A percentile compares a stretch with the other conserved stretches of the same genome.
Conservation (phyloP, 495 filamentous ascomycete genomes). For the Penicillium malachiteum region DNA sequence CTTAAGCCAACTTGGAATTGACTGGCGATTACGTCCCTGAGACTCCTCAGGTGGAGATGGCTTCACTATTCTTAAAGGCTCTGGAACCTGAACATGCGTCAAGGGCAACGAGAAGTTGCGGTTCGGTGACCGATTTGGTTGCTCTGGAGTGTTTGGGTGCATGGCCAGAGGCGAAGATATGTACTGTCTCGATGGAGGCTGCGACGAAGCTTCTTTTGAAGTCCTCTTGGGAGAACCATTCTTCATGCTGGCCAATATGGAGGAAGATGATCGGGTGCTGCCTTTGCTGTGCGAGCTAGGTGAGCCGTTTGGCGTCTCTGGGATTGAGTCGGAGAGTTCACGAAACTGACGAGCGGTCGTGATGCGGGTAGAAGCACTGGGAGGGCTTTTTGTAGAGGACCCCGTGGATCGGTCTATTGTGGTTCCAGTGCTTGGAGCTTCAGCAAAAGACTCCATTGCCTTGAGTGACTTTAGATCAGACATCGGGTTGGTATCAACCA, state of each 20-base stretch:
- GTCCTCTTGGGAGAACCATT: slow-evolving; percentile 4
- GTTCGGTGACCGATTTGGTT: neutral
- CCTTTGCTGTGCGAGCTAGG: neutral
- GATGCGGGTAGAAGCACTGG: neutral
- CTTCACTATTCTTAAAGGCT: neutral
- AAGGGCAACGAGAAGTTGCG: neutral
- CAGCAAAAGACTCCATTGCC: neutral
- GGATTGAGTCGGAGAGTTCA: slow-evolving; percentile 1
- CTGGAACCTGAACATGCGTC: neutral
- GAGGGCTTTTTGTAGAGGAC: neutral
- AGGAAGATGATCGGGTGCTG: neutral
- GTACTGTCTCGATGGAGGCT: slow-evolving; percentile 21
- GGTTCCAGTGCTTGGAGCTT: neutral
- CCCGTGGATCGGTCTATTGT: neutral
- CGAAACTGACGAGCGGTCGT: slow-evolving; percentile 9
- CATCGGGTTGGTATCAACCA: slow-evolving; percentile 32
- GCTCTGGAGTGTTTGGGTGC: slow-evolving; percentile 10
- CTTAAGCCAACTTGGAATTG: neutral
- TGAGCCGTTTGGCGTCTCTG: neutral
- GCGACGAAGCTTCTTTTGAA: slow-evolving; percentile 9
- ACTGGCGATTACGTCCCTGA: slow-evolving; percentile 2
- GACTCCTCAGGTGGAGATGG: neutral
- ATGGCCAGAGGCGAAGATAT: slow-evolving; percentile 38
- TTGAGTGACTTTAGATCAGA: slow-evolving; percentile 13
- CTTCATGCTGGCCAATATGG: neutral